Percentiles rank a stretch among this genome's conserved stretches.
phyloP scores from a whole-genome alignment of 148 eudicot species.

The Euryodendron excelsum region DNA sequence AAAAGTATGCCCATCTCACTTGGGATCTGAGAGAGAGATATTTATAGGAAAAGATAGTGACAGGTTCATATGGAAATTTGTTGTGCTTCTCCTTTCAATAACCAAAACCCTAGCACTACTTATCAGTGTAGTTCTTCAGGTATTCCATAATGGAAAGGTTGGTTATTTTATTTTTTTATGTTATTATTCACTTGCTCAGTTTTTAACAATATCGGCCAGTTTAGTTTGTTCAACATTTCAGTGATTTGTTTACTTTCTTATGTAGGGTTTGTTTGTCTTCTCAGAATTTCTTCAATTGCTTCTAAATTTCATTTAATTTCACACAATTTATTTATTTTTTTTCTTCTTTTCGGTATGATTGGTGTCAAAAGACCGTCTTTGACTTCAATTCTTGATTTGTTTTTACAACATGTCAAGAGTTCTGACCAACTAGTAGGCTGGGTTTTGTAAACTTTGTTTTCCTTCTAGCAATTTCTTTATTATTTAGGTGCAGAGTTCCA shows the following conservation, averaged over 20 bases:
- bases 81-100: conserved; percentile 34
- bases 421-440: not conserved
- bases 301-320: not conserved
- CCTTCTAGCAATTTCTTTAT: not conserved
- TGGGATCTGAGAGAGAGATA: too few relatives aligned
- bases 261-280: not conserved
- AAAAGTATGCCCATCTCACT: too few relatives aligned
- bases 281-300: not conserved
- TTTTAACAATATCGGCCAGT: too few relatives aligned
- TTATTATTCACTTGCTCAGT: not conserved
- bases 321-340: not conserved
- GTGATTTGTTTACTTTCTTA: not conserved
- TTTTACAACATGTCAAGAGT: not conserved
- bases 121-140: conserved; percentile 41
- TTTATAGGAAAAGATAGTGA: conserved; percentile 11
- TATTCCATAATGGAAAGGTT: not conserved
- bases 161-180: not conserved
- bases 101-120: conserved; percentile 35
- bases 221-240: not conserved
- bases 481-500: not conserved
- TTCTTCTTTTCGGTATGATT: not conserved
- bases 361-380: not conserved
- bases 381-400: not conserved
- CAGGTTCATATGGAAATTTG: conserved; percentile 51
- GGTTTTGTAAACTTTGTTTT: not conserved